Evolutionary conservation across 768 basidiomycete species (phyloP), one percentile per base, ranked within the genome.

Genomic region (Leccinum sublutescens): DNA sequence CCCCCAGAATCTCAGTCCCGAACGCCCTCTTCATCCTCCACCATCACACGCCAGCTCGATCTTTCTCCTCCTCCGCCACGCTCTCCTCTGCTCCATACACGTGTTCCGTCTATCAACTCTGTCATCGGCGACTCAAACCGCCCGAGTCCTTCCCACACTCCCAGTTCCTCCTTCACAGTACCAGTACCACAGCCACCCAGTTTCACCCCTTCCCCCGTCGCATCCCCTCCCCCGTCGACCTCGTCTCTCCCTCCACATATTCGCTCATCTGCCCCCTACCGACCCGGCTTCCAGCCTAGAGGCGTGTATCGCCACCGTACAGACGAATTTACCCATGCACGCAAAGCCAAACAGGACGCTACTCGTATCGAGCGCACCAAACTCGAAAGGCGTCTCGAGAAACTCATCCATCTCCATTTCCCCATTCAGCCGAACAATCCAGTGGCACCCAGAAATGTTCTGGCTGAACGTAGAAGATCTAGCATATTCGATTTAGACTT

Each of bases 221-320:
- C 62, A n/a, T 68, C 73, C 23, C 63, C 72, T 21, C 60, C 67
- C 49, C 33, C 19, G 1, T 65, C 64, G 11, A 62, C 55, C 23
- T 68, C 68, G 9, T 62, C 74, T 8, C 69, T 67, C 38, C 70
- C 60, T 15, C 19, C 43, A 45, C 43, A 45, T 5, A 15, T 25
- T 14, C 72, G 67, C 52, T 61, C 71, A 52, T 66, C 74, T 5
- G 85, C 87, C 1, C 89, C 88, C 2, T 98, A 98, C 70, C 86
- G 88, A 50, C 86, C 92, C 3, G 93, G 94, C 1, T 99, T 98
- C 70, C 96, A 99, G 71, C 96, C 96, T 5, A 89, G 82, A 66
- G 95, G 95, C 5, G 84, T 94, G 5, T 88, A 85, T 69, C 77
- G 87, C 12, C 85, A 82, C 5, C 83, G 89, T 38, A 97, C 95